Evolutionary conservation across 495 filamentous ascomycete species (phyloP).

Genomic region (Margaritispora aquatica): DNA sequence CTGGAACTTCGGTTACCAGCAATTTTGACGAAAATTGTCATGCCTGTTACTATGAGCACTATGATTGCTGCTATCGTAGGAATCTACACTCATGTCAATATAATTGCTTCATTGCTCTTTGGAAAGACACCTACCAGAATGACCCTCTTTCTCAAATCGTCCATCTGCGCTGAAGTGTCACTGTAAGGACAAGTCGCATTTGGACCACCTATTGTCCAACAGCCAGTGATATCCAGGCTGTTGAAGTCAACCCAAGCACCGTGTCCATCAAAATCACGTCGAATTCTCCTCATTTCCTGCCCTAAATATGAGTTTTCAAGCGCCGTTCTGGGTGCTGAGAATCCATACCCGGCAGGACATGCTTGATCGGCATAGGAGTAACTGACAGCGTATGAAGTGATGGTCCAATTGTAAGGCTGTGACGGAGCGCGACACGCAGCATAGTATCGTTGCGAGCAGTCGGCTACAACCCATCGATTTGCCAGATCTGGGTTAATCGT

Average conservation of each 20-base stretch:
- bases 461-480: constrained; percentile 49
- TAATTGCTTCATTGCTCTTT: background rate
- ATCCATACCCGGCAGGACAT: constrained; percentile 35
- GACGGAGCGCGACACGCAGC: constrained; percentile 47
- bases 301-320: constrained; percentile 55
- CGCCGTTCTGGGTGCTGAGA: constrained; percentile 50
- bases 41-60: constrained; percentile 48
- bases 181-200: constrained; percentile 50
- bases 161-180: constrained; percentile 30
- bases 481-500: constrained; percentile 33
- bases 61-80: constrained; percentile 53
- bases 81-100: constrained; percentile 3
- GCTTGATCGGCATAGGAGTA: constrained; percentile 29
- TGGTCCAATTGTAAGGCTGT: constrained; percentile 47
- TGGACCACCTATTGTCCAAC: constrained; percentile 51
- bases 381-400: constrained; percentile 33
- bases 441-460: constrained; percentile 44
- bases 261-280: constrained; percentile 17
- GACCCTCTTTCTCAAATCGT: constrained; percentile 26
- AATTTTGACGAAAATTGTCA: constrained; percentile 60
- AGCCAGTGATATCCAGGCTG: constrained; percentile 42
- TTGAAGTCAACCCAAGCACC: constrained; percentile 57
- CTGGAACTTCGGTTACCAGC: constrained; percentile 50
- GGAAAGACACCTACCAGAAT: constrained; percentile 39
- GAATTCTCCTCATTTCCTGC: constrained; percentile 21